A percentile compares a stretch with the other conserved stretches of the same genome.
phyloP scores from a whole-genome alignment of 371 early-diverging fungal genomes.

The Actinomortierella wolfii region DNA sequence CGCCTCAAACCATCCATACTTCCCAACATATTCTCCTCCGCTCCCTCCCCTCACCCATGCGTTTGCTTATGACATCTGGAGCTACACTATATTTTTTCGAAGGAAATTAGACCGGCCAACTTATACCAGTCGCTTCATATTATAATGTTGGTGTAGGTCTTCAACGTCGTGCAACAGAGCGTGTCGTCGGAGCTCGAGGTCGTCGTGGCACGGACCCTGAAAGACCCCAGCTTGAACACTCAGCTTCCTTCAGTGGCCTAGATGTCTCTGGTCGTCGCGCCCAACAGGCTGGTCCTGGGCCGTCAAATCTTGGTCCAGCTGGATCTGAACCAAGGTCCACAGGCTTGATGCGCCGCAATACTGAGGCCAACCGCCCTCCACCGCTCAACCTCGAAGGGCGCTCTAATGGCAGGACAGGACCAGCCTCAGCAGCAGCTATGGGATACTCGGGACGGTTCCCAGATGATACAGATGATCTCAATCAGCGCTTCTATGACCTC shows the following conservation, averaged over 20 bases:
- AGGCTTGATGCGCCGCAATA: constrained; percentile 29
- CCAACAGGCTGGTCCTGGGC: constrained; percentile 11
- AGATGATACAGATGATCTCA: constrained; percentile 36
- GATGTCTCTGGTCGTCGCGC: constrained; percentile 13
- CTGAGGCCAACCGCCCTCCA: constrained; percentile 28
- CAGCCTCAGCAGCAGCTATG: constrained; percentile 13
- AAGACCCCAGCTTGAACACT: constrained; percentile 32
- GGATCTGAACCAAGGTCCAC: constrained; percentile 33
- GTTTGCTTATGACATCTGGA: neutral
- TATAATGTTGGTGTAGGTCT: constrained; percentile 12
- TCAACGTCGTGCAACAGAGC: constrained; percentile 39
- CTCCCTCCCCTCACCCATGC: neutral
- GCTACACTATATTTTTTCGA: too few species aligned
- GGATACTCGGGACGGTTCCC: constrained; percentile 17
- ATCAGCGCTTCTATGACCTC: constrained; percentile 24
- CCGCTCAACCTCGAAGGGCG: constrained; percentile 18
- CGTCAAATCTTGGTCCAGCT: constrained; percentile 38
- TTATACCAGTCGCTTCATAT: too few species aligned
- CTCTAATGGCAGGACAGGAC: constrained; percentile 8
- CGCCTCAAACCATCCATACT: too few species aligned
- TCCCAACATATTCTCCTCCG: too few species aligned
- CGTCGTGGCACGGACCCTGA: constrained; percentile 23
- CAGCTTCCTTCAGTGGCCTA: constrained; percentile 24
- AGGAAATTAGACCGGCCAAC: too few species aligned
- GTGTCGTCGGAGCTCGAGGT: constrained; percentile 14